These are phyloP conservation scores for Corymbia maculata DNA, from an alignment of 345 rosid genomes.

Conservation along the genomic window DNA sequence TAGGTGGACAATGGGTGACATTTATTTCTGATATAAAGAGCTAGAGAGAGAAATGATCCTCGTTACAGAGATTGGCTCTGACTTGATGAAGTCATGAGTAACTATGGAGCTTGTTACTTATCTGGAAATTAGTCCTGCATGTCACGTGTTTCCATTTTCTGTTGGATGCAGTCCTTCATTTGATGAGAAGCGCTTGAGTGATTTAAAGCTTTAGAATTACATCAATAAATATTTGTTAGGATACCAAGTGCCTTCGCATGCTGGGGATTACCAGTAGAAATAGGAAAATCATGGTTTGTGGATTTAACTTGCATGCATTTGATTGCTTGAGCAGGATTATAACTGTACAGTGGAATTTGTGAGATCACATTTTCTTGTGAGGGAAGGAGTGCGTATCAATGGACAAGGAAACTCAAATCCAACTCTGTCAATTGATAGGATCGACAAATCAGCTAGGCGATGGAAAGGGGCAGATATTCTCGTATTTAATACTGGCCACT, in stretches of 20 bases:
- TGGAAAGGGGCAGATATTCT: slow-evolving; percentile 85
- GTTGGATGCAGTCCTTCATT: neutral
- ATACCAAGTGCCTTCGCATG: neutral
- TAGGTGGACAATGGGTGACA: neutral
- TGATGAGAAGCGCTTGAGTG: neutral
- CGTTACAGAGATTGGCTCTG: neutral
- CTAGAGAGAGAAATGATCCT: neutral
- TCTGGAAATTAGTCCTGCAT: neutral
- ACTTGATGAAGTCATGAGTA: neutral
- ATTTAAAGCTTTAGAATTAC: neutral
- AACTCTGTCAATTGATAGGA: slow-evolving; percentile 66
- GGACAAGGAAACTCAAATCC: slow-evolving; percentile 75
- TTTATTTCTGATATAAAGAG: neutral
- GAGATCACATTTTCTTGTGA: slow-evolving; percentile 94
- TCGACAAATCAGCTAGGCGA: slow-evolving; percentile 57
- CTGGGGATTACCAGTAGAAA: neutral
- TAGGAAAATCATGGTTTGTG: neutral
- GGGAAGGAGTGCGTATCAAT: slow-evolving; percentile 68
- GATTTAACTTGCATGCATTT: neutral
- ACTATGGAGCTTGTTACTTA: neutral
- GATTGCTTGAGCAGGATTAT: slow-evolving; percentile 48
- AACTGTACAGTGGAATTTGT: slow-evolving; percentile 80
- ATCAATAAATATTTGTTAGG: neutral
- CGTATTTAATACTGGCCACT: slow-evolving; percentile 90
- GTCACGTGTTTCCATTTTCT: neutral